phyloP scores from a whole-genome alignment of 176 grass and related monocot species.

The Bothriochloa decipiens region DNA sequence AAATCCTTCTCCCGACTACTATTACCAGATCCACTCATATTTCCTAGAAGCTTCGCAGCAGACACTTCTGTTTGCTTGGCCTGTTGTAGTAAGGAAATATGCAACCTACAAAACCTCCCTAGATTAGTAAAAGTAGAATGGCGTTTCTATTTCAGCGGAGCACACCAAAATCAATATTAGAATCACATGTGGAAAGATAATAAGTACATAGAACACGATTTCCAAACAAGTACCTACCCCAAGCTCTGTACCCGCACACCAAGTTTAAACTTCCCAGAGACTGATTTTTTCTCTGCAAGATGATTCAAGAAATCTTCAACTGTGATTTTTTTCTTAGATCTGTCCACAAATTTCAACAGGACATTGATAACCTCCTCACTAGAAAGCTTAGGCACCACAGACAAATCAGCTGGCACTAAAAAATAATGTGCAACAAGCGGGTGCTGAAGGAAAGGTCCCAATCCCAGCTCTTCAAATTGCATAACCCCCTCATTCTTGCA shows the following conservation, averaged over 20 bases:
- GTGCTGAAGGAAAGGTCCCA: conserved; percentile 78
- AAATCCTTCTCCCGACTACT: conserved; percentile 47
- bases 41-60: conserved; percentile 41
- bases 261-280: conserved; percentile 68
- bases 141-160: conserved; percentile 12
- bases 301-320: conserved; percentile 71
- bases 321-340: conserved; percentile 54
- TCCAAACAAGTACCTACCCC: conserved; percentile 57
- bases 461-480: conserved; percentile 77
- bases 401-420: conserved; percentile 53
- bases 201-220: conserved; percentile 13
- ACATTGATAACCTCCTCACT: conserved; percentile 63
- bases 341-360: conserved; percentile 61
- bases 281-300: conserved; percentile 63
- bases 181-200: conserved; percentile 38
- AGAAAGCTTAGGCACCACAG: conserved; percentile 62
- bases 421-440: conserved; percentile 81
- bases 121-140: conserved; percentile 46
- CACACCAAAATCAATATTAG: not conserved
- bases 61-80: conserved; percentile 62
- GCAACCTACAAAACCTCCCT: conserved; percentile 60
- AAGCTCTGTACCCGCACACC: conserved; percentile 78
- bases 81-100: conserved; percentile 66
- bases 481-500: conserved; percentile 85
- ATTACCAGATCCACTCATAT: conserved; percentile 38